Conservation (phyloP, 106 monocot genomes). For the Agapanthus africanus region DNA sequence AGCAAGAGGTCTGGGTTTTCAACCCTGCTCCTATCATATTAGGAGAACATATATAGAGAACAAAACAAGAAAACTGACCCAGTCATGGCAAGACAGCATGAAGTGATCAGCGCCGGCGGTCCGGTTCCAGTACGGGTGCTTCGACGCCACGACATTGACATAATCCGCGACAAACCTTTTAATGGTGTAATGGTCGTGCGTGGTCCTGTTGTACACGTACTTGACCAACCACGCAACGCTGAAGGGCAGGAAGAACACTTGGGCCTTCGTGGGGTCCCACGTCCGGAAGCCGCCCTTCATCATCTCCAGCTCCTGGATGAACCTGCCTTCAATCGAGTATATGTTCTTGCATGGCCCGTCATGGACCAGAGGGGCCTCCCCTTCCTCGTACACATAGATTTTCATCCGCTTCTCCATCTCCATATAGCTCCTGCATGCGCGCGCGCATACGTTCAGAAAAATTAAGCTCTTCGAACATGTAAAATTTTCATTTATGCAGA, state of each 20-base stretch:
- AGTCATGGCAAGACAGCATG: slow-evolving; percentile 67
- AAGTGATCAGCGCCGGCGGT: slow-evolving; percentile 49
- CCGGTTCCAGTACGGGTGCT: slow-evolving; percentile 47
- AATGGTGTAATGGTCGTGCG: slow-evolving; percentile 14
- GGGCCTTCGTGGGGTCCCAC: slow-evolving; percentile 33
- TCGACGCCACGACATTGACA: slow-evolving; percentile 30
- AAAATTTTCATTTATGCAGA: background rate
- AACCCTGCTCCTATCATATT: too few species aligned
- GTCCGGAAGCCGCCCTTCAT: slow-evolving; percentile 29
- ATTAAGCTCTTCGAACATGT: background rate
- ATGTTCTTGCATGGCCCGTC: slow-evolving; percentile 67
- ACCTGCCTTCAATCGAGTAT: slow-evolving; percentile 67
- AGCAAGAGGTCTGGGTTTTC: too few species aligned
- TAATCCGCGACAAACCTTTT: slow-evolving; percentile 37
- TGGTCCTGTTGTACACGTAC: slow-evolving; percentile 18
- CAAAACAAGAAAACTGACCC: too few species aligned
- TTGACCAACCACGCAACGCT: slow-evolving; percentile 49
- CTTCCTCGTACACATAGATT: slow-evolving; percentile 70
- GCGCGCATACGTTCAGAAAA: background rate
- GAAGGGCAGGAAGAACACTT: slow-evolving; percentile 70
- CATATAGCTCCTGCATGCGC: slow-evolving; percentile 45
- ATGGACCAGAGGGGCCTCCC: slow-evolving; percentile 66
- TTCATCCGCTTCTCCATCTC: slow-evolving; percentile 75
- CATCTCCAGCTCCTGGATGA: slow-evolving; percentile 53
- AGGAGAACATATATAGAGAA: too few species aligned